Base-by-base conservation (phyloP, 148 eudicot species). In the Rhododendron griersonianum region DNA sequence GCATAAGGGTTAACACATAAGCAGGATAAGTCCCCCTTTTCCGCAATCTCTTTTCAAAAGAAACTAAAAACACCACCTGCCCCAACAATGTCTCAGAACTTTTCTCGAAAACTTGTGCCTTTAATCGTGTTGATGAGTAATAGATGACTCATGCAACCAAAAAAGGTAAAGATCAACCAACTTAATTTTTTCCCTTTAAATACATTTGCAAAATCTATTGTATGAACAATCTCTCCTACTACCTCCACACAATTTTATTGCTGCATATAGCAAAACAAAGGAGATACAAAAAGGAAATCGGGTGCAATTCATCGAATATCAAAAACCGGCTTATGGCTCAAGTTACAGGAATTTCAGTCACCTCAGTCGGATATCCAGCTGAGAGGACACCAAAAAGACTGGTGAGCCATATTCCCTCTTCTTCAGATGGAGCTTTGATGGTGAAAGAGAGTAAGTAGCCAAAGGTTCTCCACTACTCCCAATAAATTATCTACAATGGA, bases 51-150 rank as follows among this genome's bases (percentile, higher is more conserved):
- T 61, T 55, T 35, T 11, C 10, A 45, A 51, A 81, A 81, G 45
- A 57, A 55, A 65, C 33, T 1, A 82, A 19, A 82, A 28, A 59
- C 10, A 13, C 9, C 47, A 55, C 11, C 39, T 37, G 2, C 21
- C 35, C 13, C 21, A 61, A 23, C 5, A 30, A 30, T 79, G 7
- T 11, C 14, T 2, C 7, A 23, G 23, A 37, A 33, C 1, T 18
- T 37, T 35, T 9, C 39, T 18, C 23, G 45, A 61, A 35, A 69
- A 35, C 16, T 13, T 69, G 61, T 65, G 77, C 39, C 25, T 69
- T 67, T 47, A 83, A 25, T 67, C 39, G 16, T 83, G 57, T 78
- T 73, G 86, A 82, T 83, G 90, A 88, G 47, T 44, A 82, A 71
- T 50, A 11, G 75, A 67, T 85, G 86, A 85, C 53, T 87, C 82